A percentile compares a stretch with the other conserved stretches of the same genome.
These are phyloP conservation scores for Asterella californica DNA, from an alignment of 225 moss, liverwort and hornwort species.

Conservation along the genomic window DNA sequence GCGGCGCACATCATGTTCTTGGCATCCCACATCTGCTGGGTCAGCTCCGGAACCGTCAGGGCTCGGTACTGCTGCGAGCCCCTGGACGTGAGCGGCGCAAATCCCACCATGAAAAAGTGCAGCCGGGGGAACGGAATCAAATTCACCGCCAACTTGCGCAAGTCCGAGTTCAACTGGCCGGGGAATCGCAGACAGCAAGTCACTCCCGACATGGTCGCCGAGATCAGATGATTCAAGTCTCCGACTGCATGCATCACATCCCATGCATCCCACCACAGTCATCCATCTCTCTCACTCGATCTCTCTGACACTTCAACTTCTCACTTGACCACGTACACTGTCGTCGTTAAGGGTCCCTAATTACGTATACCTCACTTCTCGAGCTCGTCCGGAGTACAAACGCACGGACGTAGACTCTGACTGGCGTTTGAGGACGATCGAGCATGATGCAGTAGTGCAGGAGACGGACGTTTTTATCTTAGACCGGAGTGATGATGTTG, in stretches of 20 bases:
- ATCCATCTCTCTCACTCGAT: conserved; percentile 60
- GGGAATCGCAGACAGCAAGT: conserved; percentile 44
- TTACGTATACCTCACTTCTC: conserved; percentile 47
- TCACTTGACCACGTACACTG: too few relatives aligned
- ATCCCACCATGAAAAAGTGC: conserved; percentile 45
- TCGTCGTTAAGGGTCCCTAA: too few relatives aligned
- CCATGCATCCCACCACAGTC: conserved; percentile 10
- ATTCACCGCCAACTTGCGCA: conserved; percentile 42
- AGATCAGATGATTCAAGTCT: conserved; percentile 41
- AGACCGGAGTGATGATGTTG: too few relatives aligned
- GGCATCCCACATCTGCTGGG: conserved; percentile 48
- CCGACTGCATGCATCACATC: conserved; percentile 28
- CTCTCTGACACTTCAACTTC: conserved; percentile 45
- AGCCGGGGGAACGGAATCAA: conserved; percentile 41
- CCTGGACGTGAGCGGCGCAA: conserved; percentile 40
- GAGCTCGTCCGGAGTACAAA: too few relatives aligned
- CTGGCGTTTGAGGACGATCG: too few relatives aligned
- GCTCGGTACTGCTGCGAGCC: conserved; percentile 44
- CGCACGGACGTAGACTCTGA: too few relatives aligned
- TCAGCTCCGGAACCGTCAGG: conserved; percentile 40
- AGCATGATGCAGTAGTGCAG: not conserved
- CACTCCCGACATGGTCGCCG: conserved; percentile 45
- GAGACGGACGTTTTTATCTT: too few relatives aligned
- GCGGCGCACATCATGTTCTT: conserved; percentile 49
- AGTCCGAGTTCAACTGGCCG: conserved; percentile 41